These are phyloP conservation scores for Bertia moriformis DNA, from an alignment of 2,329 filamentous ascomycete genomes.

Conservation along the genomic window DNA sequence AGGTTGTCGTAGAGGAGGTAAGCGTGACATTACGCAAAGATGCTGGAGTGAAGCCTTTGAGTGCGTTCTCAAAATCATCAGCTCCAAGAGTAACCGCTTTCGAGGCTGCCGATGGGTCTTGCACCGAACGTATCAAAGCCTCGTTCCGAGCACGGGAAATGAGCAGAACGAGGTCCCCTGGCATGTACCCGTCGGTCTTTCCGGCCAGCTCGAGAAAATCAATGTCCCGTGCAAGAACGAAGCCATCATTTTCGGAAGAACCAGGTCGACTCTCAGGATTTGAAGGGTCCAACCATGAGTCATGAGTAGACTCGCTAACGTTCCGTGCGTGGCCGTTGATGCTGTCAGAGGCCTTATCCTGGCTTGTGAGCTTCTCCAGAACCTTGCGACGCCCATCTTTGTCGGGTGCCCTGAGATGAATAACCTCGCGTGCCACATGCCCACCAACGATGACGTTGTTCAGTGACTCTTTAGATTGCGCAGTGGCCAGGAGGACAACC, in stretches of 20 bases:
- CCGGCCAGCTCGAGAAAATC: slow-evolving; percentile 89
- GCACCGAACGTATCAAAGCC: slow-evolving; percentile 73
- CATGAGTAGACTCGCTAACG: slow-evolving; percentile 13
- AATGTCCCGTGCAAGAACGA: slow-evolving; percentile 60
- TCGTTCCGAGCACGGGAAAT: slow-evolving; percentile 81
- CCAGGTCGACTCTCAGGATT: slow-evolving; percentile 12
- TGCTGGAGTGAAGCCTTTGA: slow-evolving; percentile 86
- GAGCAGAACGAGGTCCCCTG: slow-evolving; percentile 75
- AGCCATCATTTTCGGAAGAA: slow-evolving; percentile 34
- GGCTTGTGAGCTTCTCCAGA: slow-evolving; percentile 61
- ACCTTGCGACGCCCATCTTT: slow-evolving; percentile 79
- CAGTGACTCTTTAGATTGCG: slow-evolving; percentile 80
- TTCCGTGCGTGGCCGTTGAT: slow-evolving; percentile 18
- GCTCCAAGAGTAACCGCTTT: slow-evolving; percentile 42
- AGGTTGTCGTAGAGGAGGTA: slow-evolving; percentile 83
- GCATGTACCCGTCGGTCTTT: slow-evolving; percentile 95
- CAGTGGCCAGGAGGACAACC: slow-evolving; percentile 77
- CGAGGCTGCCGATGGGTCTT: slow-evolving; percentile 28
- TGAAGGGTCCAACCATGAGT: slow-evolving; percentile 13
- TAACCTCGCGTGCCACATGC: slow-evolving; percentile 81
- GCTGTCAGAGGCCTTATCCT: slow-evolving; percentile 27
- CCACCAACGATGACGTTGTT: slow-evolving; percentile 83
- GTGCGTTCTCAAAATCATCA: slow-evolving; percentile 67
- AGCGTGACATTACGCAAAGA: slow-evolving; percentile 88
- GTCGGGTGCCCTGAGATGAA: slow-evolving; percentile 77